Conservation (phyloP, 2,329 filamentous ascomycete genomes). For the Pseudogymnoascus sp. region DNA sequence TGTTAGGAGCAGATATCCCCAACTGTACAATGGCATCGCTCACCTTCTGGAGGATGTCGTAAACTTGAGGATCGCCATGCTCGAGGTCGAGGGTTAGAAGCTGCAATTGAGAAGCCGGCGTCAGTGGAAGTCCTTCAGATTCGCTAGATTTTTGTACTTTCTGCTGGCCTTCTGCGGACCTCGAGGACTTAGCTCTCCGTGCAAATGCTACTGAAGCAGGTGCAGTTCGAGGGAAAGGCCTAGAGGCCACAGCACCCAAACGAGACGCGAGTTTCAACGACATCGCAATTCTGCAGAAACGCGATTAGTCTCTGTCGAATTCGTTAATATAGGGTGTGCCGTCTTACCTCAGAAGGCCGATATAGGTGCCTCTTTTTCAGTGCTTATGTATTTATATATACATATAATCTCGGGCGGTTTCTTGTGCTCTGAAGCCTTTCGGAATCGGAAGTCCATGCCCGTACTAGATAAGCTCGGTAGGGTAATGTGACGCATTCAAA, state of each 20-base stretch:
- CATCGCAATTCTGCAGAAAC: conserved; percentile 6
- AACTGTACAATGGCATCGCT: conserved; percentile 16
- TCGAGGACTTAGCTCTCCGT: conserved; percentile 11
- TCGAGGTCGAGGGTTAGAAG: conserved; percentile 72
- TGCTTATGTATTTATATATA: conserved; percentile 6
- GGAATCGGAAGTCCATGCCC: conserved; percentile 9
- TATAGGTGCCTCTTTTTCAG: conserved; percentile 4
- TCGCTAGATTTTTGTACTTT: conserved; percentile 35
- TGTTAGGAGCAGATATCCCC: conserved; percentile 4
- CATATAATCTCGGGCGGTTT: background rate
- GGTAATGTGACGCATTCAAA: conserved; percentile 9
- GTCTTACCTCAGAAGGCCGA: conserved; percentile 9
- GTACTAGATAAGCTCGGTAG: conserved; percentile 6
- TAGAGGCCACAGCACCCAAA: conserved; percentile 8
- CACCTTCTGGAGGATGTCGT: conserved; percentile 86
- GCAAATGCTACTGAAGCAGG: conserved; percentile 4
- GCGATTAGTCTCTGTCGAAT: conserved; percentile 4
- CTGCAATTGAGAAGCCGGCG: conserved; percentile 38
- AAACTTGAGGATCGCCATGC: conserved; percentile 80
- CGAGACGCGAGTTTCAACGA: conserved; percentile 8
- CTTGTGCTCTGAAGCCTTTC: conserved; percentile 4
- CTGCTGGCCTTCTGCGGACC: conserved; percentile 48
- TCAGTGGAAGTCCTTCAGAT: conserved; percentile 15
- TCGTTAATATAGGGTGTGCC: conserved; percentile 6
- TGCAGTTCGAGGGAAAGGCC: conserved; percentile 7